These are phyloP conservation scores for Silybum marianum DNA, from an alignment of 129 eudicot genomes.

Conservation along the genomic window DNA sequence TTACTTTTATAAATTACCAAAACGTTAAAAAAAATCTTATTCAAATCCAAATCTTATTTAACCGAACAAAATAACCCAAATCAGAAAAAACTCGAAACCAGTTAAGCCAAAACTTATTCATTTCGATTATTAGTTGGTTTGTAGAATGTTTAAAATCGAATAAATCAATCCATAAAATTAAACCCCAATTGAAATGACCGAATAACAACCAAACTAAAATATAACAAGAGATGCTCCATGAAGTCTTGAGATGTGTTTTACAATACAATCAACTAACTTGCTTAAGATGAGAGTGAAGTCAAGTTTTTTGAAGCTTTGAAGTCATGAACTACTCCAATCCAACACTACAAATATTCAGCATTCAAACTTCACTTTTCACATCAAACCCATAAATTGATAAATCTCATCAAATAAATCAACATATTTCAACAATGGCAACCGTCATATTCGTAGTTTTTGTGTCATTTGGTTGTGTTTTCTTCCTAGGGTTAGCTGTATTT, in stretches of 20 bases:
- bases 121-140: no score
- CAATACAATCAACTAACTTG: conserved; percentile 43
- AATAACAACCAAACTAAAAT: no score
- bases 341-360: conserved; percentile 43
- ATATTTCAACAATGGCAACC: conserved; percentile 35
- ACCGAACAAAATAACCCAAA: no score
- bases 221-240: background rate
- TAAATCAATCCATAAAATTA: no score
- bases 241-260: conserved; percentile 47
- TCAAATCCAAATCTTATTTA: no score
- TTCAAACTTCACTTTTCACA: conserved; percentile 18
- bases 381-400: conserved; percentile 16
- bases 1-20: no score
- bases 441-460: conserved; percentile 49
- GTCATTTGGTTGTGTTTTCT: conserved; percentile 56
- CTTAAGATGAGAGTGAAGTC: conserved; percentile 69
- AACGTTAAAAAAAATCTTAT: no score
- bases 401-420: background rate
- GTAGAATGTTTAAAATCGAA: no score
- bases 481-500: conserved; percentile 45
- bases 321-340: conserved; percentile 27
- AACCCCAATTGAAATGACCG: no score
- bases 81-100: no score
- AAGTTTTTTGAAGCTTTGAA: conserved; percentile 51
- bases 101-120: no score